Evolutionary conservation across 768 basidiomycete species (phyloP).

Genomic region (Pleurotus platypus): DNA sequence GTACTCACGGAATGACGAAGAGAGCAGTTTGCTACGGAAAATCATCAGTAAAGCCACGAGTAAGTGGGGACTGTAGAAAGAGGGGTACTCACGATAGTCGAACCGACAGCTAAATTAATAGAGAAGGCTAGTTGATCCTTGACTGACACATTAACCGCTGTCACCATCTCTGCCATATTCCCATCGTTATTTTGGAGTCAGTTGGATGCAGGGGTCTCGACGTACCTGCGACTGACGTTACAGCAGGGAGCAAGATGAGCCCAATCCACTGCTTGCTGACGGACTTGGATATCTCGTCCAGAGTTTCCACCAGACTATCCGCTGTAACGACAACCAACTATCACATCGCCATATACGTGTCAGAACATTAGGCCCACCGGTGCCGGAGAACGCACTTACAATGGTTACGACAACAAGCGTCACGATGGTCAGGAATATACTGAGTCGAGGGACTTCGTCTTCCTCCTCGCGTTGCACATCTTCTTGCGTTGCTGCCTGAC

Average conservation of each 20-base stretch:
- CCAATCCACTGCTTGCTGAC: slow-evolving; percentile 89
- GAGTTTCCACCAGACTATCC: slow-evolving; percentile 74
- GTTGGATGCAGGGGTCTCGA: neutral
- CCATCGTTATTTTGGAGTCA: neutral
- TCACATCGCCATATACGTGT: neutral
- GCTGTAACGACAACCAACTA: slow-evolving; percentile 57
- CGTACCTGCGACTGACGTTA: slow-evolving; percentile 74
- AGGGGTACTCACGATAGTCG: slow-evolving; percentile 54
- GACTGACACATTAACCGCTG: slow-evolving; percentile 86
- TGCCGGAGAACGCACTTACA: slow-evolving; percentile 34
- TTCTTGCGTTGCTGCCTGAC: neutral
- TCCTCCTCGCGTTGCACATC: neutral
- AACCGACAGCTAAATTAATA: slow-evolving; percentile 80
- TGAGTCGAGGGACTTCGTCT: slow-evolving; percentile 46
- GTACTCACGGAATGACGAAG: slow-evolving; percentile 58
- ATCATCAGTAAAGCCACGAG: neutral
- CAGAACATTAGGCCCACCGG: neutral
- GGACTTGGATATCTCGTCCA: slow-evolving; percentile 68
- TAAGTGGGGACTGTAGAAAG: neutral
- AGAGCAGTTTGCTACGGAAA: slow-evolving; percentile 62
- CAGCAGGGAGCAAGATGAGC: slow-evolving; percentile 82
- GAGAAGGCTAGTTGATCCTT: slow-evolving; percentile 74
- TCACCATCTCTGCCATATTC: slow-evolving; percentile 67
- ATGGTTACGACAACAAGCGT: slow-evolving; percentile 59
- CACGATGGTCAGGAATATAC: slow-evolving; percentile 51